Base-by-base conservation (phyloP, 805 yeast genomes). In the Kazachstania taianensis region DNA sequence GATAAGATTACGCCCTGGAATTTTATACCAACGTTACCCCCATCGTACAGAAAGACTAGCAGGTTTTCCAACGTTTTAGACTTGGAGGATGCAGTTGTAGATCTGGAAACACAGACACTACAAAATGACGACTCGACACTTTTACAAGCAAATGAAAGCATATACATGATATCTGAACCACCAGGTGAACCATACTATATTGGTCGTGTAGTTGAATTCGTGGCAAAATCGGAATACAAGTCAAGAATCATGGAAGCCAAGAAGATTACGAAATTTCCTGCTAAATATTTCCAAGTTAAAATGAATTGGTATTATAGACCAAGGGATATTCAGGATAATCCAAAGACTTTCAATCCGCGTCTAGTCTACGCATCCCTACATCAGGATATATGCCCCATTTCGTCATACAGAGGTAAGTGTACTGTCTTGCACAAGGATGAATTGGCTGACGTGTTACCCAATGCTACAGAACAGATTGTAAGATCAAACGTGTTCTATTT, bases 271-370 rank as follows among this genome's bases (percentile, higher is more conserved):
- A 46, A 45, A 2, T 69, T 66, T 38, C 66, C 67, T 7, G 78
- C 81, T 2, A 67, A 67, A 20, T 66, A 67, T 34, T 80, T 66
- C 53, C 53, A 60, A 40, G 73, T 84, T 45, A 77, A 76, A 41
- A 77, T 89, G 44, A 87, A 87, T 59, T 87, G 96, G 96, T 81
- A 79, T 57, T 84, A 85, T 52, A 67, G 98, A 33, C 89, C 95
- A 1, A 62, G 87, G 39, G 96, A 86, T 52, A 79, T 87, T 25
- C 75, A 81, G 39, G 73, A 78, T 37, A 68, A 70, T 19, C 60
- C 79, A 2, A 39, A 27, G 18, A 43, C 38, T 28, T 38, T 41
- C 8, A 94, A 86, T 57, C 70, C 95, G 7, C 67, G 98, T 37
- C 57, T 82, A 32, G 59, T 89, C 7, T 85, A 68, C 52, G 92